Evolutionary conservation across 2,329 filamentous ascomycete species (phyloP).

Genomic region (Pyrenochaeta sp.): DNA sequence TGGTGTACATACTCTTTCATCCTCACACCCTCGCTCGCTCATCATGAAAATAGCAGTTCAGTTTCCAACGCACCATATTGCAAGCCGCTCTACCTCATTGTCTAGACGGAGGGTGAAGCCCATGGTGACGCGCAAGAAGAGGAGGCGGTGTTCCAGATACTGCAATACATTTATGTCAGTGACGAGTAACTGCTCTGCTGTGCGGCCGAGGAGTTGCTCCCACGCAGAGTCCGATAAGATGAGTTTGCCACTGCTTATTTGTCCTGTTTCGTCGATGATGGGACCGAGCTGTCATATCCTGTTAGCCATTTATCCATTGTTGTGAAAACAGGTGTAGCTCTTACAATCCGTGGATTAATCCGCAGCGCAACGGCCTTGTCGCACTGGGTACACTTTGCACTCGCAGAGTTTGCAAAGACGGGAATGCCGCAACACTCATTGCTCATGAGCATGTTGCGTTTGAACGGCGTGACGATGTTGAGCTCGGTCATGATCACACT

Average conservation of each 20-base stretch:
- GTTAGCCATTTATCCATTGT: not conserved
- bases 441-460: constrained; percentile 56
- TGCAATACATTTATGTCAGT: constrained; percentile 52
- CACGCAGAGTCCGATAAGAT: constrained; percentile 64
- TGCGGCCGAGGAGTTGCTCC: constrained; percentile 59
- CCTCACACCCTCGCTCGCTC: too few relatives aligned
- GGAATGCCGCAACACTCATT: constrained; percentile 63
- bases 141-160: constrained; percentile 60
- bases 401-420: constrained; percentile 61
- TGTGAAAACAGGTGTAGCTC: constrained; percentile 11
- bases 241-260: constrained; percentile 60
- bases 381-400: constrained; percentile 53
- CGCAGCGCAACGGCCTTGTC: constrained; percentile 45
- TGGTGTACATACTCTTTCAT: too few relatives aligned
- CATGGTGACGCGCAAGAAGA: constrained; percentile 63
- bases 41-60: too few relatives aligned
- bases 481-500: constrained; percentile 55
- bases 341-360: constrained; percentile 54
- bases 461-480: constrained; percentile 51
- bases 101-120: constrained; percentile 63
- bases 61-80: constrained; percentile 42
- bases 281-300: constrained; percentile 47
- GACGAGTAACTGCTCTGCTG: constrained; percentile 54
- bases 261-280: constrained; percentile 65
- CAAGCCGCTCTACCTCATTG: constrained; percentile 40